Base-by-base conservation (phyloP, 495 filamentous ascomycete species). In the Daldinia bambusicola region DNA sequence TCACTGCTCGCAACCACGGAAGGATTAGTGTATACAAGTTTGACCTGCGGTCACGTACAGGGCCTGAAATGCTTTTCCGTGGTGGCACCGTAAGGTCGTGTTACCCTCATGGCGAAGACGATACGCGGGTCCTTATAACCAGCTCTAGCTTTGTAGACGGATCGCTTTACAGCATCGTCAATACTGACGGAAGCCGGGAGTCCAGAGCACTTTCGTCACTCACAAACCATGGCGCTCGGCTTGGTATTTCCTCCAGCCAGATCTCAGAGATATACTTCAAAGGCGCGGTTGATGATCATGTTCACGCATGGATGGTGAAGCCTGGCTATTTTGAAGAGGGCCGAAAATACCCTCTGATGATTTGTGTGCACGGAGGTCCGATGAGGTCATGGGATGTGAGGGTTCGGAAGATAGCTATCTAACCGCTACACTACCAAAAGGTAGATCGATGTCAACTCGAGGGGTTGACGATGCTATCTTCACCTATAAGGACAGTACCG, bases 281-380 rank as follows among this genome's bases (percentile, higher is more conserved):
- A 61, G 74, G 77, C 1, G 65, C 36, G 3, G 65, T 61, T 12
- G 57, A 73, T 20, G 63, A 59, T 55, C 56, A 36, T 8, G 66
- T 77, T 8, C 76, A 80, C 3, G 74, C 75, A 22, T 80, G 78
- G 78, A 58, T 80, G 41, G 55, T 78, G 16, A 66, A 57, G 38
- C 78, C 78, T 45, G 43, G 66, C 12, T 12, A 67, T 57, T 80
- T 78, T 65, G 75, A 75, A 37, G 68, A 76, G 31, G 61, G 4
- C 14, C 73, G 71, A 20, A 75, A 70, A 56, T 77, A 73, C 31
- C 78, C 78, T 14, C 36, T 78, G 40, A 67, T 63, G 1, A n/a
- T 80, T n/a, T 30, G 71, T 20, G 66, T 78, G 13, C 77, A 75
- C 40, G 74, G 69, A 20, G 73, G 69, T 0, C 73, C 74, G 0